Base-by-base conservation (phyloP, 495 filamentous ascomycete species). In the Poronia punctata region DNA sequence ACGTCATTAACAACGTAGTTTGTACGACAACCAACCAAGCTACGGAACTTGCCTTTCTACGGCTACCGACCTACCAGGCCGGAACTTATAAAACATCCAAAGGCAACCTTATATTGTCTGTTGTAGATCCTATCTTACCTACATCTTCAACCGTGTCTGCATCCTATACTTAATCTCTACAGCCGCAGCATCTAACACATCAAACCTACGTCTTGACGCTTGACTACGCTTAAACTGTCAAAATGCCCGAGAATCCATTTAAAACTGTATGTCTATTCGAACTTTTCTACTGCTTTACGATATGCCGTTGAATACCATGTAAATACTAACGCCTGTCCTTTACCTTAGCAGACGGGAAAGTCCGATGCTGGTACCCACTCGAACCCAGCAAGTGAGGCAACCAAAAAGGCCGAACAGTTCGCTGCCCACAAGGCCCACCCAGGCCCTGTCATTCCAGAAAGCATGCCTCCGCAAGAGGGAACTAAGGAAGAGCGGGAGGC, bases 401-500 rank as follows among this genome's bases (percentile, higher is more conserved):
- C 57, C 30, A 46, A 48, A 16, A 38, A 49, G 24, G 49, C 47
- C 12, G 51, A 60, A 35, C 50, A 53, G 7, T 68, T 75, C 49
- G 52, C 56, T 35, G 58, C 66, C 14, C 66, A 70, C 48, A 45
- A 65, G 25, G 71, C 71, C 12, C 54, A 65, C 32, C 72, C 72
- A 1, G 73, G 73, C 7, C 73, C 73, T 3, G 73, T 53, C 18
- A 46, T 75, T 16, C 61, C 68, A 1, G 54, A 70, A 38, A 56
- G 66, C 35, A 66, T 77, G 54, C 55, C 53, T 5, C 49, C 62
- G 39, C 59, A 73, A 54, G 70, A 75, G 50, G 73, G 73, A 10
- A 75, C 80, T n/a, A 79, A 76, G 54, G 80, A 84, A 53, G 82
- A 87, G 50, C 72, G 79, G 26, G 64, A 71, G 45, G 78, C 72